Evolutionary conservation across 768 basidiomycete species (phyloP).

Genomic region (Hortiboletus campestris): DNA sequence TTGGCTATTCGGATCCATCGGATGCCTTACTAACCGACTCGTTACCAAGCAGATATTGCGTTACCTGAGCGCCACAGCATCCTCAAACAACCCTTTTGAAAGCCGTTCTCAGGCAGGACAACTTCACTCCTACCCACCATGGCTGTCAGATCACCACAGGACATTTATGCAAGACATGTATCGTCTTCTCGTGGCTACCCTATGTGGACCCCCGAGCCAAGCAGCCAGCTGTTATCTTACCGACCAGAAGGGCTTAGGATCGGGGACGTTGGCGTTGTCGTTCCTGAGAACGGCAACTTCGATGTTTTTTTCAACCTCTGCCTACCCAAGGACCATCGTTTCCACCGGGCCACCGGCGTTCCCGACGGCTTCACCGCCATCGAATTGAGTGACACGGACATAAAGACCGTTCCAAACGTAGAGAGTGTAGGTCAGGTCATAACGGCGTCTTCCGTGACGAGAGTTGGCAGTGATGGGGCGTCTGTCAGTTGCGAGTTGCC

Average conservation of each 20-base stretch:
- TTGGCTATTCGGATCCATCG: no score
- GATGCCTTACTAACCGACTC: conserved; percentile 11
- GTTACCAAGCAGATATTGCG: conserved; percentile 5
- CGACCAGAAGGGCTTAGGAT: conserved; percentile 32
- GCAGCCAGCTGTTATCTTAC: conserved; percentile 25
- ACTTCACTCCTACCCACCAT: conserved; percentile 6
- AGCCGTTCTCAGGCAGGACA: background rate
- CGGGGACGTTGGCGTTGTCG: conserved; percentile 41
- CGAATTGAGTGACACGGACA: conserved; percentile 12
- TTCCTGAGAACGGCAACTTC: conserved; percentile 33
- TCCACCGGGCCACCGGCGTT: conserved; percentile 15
- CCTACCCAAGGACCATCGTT: conserved; percentile 31
- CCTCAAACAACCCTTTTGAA: background rate
- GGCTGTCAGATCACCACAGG: conserved; percentile 24
- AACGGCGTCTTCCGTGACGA: conserved; percentile 13
- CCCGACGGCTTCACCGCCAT: conserved; percentile 32
- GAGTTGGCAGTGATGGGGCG: background rate
- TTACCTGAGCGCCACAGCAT: conserved; percentile 12
- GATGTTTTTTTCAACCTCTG: conserved; percentile 41
- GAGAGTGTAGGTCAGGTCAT: conserved; percentile 14
- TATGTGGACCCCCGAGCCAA: conserved; percentile 36
- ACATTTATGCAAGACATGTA: conserved; percentile 25
- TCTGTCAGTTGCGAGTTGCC: background rate
- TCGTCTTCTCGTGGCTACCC: conserved; percentile 34
- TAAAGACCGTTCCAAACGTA: conserved; percentile 8